Conservation (phyloP, 2,329 filamentous ascomycete species). For the Lasiodiplodia citricola region DNA sequence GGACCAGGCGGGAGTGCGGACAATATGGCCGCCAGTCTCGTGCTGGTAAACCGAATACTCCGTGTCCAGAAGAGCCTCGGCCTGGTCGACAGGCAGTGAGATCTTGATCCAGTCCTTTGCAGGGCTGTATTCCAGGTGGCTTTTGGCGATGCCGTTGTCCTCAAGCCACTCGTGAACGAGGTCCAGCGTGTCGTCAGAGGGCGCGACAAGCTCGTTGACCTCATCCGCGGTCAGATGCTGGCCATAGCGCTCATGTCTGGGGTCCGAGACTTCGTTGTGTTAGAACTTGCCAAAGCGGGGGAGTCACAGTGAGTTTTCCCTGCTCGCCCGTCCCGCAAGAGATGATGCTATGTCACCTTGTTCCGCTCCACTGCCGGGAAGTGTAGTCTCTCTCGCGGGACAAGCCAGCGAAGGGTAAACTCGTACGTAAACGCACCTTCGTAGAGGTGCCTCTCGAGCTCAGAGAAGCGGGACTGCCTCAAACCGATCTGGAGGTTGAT, state of each 20-base stretch:
- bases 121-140: slow-evolving; percentile 52
- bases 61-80: slow-evolving; percentile 59
- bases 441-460: slow-evolving; percentile 61
- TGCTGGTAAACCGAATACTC: slow-evolving; percentile 60
- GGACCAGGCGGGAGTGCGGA: slow-evolving; percentile 63
- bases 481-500: slow-evolving; percentile 64
- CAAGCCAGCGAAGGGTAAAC: too few species aligned
- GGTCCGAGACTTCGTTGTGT: slow-evolving; percentile 53
- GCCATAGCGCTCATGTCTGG: slow-evolving; percentile 60
- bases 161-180: slow-evolving; percentile 63
- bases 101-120: slow-evolving; percentile 65
- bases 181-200: slow-evolving; percentile 56
- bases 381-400: neutral
- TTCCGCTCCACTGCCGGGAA: neutral
- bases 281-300: slow-evolving; percentile 11
- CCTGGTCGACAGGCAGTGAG: slow-evolving; percentile 56
- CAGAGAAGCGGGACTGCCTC: slow-evolving; percentile 62
- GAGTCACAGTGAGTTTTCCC: neutral
- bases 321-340: neutral
- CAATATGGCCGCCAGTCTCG: slow-evolving; percentile 57
- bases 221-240: slow-evolving; percentile 58
- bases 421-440: slow-evolving; percentile 46
- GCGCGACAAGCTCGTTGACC: slow-evolving; percentile 60
- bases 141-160: slow-evolving; percentile 55
- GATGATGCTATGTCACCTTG: neutral